A percentile compares a stretch with the other conserved stretches of the same genome.
Evolutionary conservation across 83 land plant genomes (phyloP).

Genomic region (Thuja plicata): DNA sequence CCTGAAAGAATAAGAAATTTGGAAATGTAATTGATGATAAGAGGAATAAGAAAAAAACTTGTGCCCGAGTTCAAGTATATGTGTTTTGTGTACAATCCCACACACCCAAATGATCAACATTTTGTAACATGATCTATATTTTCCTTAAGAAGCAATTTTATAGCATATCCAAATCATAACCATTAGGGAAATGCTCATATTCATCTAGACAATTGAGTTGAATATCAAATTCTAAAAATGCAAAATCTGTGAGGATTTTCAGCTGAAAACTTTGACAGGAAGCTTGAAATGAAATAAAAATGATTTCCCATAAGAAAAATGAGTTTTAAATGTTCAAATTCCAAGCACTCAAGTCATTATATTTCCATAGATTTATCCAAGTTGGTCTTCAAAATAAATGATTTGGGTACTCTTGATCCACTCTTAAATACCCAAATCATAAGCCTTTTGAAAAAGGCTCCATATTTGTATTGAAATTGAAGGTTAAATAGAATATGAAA

Average conservation of each 20-base stretch:
- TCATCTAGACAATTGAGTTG: neutral
- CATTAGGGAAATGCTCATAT: neutral
- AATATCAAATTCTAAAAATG: neutral
- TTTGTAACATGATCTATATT: neutral
- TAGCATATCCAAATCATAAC: neutral
- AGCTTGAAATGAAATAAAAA: neutral
- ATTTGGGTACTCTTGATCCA: neutral
- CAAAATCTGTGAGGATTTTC: neutral
- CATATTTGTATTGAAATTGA: neutral
- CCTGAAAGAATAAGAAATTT: neutral
- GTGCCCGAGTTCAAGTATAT: neutral
- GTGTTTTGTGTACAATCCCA: neutral
- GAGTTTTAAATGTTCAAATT: neutral
- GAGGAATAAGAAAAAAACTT: neutral
- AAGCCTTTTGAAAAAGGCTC: neutral
- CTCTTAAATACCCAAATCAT: neutral
- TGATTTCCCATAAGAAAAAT: neutral
- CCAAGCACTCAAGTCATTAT: neutral
- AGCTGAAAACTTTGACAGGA: neutral
- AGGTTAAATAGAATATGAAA: neutral
- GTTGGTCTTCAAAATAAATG: neutral
- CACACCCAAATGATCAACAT: neutral
- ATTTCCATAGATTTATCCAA: neutral
- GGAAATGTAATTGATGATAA: neutral
- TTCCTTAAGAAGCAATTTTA: neutral